A percentile compares a stretch with the other conserved stretches of the same genome.
phyloP scores from a whole-genome alignment of 805 yeast species.

The Cyberlindnera xishuangbannaensis region DNA sequence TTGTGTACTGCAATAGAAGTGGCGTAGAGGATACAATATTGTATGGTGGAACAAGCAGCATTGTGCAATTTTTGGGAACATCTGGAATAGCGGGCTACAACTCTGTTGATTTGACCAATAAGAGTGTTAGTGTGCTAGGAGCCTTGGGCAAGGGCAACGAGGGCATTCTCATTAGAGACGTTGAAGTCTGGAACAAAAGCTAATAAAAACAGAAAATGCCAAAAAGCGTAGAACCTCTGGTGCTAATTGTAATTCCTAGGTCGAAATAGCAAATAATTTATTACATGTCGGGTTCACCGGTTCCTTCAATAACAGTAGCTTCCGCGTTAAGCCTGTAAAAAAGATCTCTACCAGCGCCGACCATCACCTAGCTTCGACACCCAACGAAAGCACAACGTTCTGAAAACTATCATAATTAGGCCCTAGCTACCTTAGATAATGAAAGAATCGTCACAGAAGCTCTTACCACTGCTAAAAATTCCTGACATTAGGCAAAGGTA shows the following conservation, averaged over 20 bases:
- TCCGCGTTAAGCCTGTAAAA: no score
- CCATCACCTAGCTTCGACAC: no score
- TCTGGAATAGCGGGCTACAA: constrained; percentile 21
- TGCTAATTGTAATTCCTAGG: no score
- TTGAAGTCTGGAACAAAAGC: constrained; percentile 29
- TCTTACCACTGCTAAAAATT: constrained; percentile 12
- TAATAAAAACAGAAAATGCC: not conserved
- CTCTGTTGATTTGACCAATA: constrained; percentile 35
- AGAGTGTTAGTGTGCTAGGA: constrained; percentile 50
- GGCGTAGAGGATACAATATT: constrained; percentile 70
- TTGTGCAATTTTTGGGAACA: constrained; percentile 47
- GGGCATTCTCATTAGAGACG: constrained; percentile 57
- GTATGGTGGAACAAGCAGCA: constrained; percentile 62
- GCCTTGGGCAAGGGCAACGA: constrained; percentile 58
- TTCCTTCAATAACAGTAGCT: no score
- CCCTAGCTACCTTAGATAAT: no score
- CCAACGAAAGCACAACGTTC: no score
- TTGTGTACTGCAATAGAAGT: constrained; percentile 62
- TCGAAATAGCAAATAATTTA: no score
- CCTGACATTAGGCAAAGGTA: constrained; percentile 1
- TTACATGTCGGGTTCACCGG: no score
- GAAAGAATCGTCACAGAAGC: constrained; percentile 1
- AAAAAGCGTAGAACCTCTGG: no score
- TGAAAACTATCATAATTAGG: no score
- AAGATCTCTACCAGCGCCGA: no score